Evolutionary conservation across 306 rosid species (phyloP), one percentile per base, ranked within the genome.

Genomic region (Fragaria nilgerrensis): DNA sequence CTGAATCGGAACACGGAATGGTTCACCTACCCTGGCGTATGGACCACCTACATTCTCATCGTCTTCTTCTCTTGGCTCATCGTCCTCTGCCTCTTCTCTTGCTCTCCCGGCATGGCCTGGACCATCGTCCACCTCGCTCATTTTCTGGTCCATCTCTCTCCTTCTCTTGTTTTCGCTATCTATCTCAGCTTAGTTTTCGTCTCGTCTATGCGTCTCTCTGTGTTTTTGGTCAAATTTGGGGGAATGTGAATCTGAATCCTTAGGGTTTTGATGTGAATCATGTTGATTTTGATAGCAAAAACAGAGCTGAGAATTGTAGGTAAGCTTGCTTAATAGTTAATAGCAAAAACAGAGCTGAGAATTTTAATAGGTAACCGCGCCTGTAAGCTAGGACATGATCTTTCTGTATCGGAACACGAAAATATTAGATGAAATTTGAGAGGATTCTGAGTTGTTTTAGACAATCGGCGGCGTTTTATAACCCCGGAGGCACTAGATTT

Each of bases 1-100:
- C 82, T 84, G 87, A 84, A 84, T 74, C 77, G 80, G 85, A 84
- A 84, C 75, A 84, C 87, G 10, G 87, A 84, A 53, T 84, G 87
- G 87, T 84, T 84, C 69, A 81, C 85, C 55, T 81, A 81, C 81
- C 87, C 87, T 0, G 87, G 87, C 11, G 87, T 84, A 2, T 84
- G 87, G 87, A 78, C 82, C 19, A 81, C 81, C 55, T 84, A 84
- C 78, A 84, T 84, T 37, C 78, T 84, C 32, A 74, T 81, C 29
- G 72, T 84, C 63, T 84, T 84, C 75, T 81, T 81, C 81, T 84
- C 87, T 22, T 84, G 87, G 87, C 80, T 84, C 64, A 13, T 72
- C 78, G 80, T 81, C 41, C 81, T 84, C 72, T 74, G 83, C 41
- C 58, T 84, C 39, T 58, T 84, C 72, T 37, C 62, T 41, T 84